Evolutionary conservation across 768 basidiomycete genomes (phyloP).

Genomic region (Amanita muscaria): DNA sequence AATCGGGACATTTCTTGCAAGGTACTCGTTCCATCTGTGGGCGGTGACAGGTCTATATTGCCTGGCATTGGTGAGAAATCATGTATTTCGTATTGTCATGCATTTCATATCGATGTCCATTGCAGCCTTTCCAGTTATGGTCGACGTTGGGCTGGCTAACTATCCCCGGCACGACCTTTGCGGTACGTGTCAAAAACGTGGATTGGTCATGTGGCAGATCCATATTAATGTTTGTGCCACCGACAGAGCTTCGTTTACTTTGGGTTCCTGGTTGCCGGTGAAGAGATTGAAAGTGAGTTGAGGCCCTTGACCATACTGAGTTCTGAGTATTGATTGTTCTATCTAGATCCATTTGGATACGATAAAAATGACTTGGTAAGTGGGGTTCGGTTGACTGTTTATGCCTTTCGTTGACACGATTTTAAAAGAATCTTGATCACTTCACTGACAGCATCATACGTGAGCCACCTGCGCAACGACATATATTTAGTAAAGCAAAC

Average conservation of each 20-base stretch:
- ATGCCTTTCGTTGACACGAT: not conserved
- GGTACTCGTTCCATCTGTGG: slow-evolving; percentile 66
- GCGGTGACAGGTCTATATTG: slow-evolving; percentile 52
- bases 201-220: not conserved
- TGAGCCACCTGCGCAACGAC: slow-evolving; percentile 19
- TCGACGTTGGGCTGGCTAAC: slow-evolving; percentile 47
- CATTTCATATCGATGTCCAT: slow-evolving; percentile 1
- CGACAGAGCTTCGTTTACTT: slow-evolving; percentile 59
- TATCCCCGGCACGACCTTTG: slow-evolving; percentile 50
- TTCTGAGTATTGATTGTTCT: not conserved
- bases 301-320: not conserved
- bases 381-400: slow-evolving; percentile 7
- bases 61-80: slow-evolving; percentile 38
- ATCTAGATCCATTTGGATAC: slow-evolving; percentile 45
- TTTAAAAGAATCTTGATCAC: slow-evolving; percentile 51
- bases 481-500: not conserved
- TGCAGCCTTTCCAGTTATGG: slow-evolving; percentile 60
- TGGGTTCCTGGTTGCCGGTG: slow-evolving; percentile 65
- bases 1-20: slow-evolving; percentile 14
- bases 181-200: slow-evolving; percentile 31
- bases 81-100: not conserved
- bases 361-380: slow-evolving; percentile 66
- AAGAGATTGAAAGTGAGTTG: slow-evolving; percentile 66
- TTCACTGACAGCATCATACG: slow-evolving; percentile 65
- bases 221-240: not conserved